phyloP scores from a whole-genome alignment of 345 rosid genomes.

The Lepidium sativum region DNA sequence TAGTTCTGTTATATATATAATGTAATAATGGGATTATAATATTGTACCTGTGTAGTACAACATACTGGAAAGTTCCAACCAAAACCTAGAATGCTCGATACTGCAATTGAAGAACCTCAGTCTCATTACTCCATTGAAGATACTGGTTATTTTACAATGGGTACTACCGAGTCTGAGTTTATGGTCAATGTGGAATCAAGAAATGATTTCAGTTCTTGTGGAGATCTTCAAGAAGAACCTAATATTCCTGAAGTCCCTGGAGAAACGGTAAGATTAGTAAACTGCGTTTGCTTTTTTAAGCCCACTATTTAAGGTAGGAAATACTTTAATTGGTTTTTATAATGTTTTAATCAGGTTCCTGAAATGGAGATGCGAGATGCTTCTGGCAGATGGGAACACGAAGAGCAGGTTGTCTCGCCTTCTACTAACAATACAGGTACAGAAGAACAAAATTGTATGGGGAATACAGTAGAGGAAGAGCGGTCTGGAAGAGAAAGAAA shows the following conservation, averaged over 20 bases:
- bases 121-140: neutral
- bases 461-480: slow-evolving; percentile 19
- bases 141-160: neutral
- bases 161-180: neutral
- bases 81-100: neutral
- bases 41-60: neutral
- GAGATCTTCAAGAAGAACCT: slow-evolving; percentile 7
- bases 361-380: slow-evolving; percentile 16
- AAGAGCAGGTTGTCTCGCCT: slow-evolving; percentile 3
- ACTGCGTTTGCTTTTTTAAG: neutral
- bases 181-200: neutral
- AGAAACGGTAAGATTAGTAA: slow-evolving; percentile 31
- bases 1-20: neutral
- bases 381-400: slow-evolving; percentile 12
- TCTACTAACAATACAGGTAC: slow-evolving; percentile 7
- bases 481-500: neutral
- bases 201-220: neutral
- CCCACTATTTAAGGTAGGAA: neutral
- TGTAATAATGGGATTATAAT: neutral
- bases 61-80: slow-evolving; percentile 3
- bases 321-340: neutral
- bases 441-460: slow-evolving; percentile 9
- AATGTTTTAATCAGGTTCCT: slow-evolving; percentile 1
- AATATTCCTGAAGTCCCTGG: slow-evolving; percentile 22
- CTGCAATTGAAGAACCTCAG: neutral